Evolutionary conservation across 176 grass and related monocot genomes (phyloP).

Genomic region (Puya raimondii): DNA sequence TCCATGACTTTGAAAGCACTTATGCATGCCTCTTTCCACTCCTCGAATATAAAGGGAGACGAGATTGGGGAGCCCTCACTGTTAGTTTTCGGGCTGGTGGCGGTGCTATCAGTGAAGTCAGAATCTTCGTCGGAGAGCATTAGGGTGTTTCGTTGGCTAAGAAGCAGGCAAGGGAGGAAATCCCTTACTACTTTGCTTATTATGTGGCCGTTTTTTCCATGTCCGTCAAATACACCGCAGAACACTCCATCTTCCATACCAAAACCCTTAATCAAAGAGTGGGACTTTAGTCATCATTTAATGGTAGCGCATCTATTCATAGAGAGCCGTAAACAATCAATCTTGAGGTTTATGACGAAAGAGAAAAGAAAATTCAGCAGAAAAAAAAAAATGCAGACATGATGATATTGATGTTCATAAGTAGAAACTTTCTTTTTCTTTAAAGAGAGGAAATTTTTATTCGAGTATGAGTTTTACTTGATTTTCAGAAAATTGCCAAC

Average conservation of each 20-base stretch:
- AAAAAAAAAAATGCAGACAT: too few relatives aligned
- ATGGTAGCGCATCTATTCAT: too few relatives aligned
- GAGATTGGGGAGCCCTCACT: slow-evolving; percentile 2
- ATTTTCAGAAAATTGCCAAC: too few relatives aligned
- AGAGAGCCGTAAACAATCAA: too few relatives aligned
- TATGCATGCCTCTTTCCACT: slow-evolving; percentile 56
- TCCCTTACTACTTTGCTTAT: slow-evolving; percentile 59
- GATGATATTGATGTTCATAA: too few relatives aligned
- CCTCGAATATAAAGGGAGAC: slow-evolving; percentile 20
- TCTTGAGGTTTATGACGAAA: too few relatives aligned
- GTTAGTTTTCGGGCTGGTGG: slow-evolving; percentile 7
- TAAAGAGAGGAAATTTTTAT: too few relatives aligned
- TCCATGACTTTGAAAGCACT: slow-evolving; percentile 48
- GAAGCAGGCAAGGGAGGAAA: slow-evolving; percentile 60
- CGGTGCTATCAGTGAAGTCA: slow-evolving; percentile 5
- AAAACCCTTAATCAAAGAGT: slow-evolving; percentile 45
- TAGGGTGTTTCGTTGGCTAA: slow-evolving; percentile 63
- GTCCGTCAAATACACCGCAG: slow-evolving; percentile 90
- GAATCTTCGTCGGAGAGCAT: slow-evolving; percentile 38
- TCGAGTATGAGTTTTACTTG: too few relatives aligned
- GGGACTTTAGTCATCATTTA: too few relatives aligned
- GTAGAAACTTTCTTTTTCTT: too few relatives aligned
- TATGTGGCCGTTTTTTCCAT: slow-evolving; percentile 83
- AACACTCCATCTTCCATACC: slow-evolving; percentile 52
- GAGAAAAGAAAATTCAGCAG: too few relatives aligned